Percentiles rank a stretch among this genome's conserved stretches.
Conservation (phyloP, 495 filamentous ascomycete genomes). For the Xylaria palmicola region DNA sequence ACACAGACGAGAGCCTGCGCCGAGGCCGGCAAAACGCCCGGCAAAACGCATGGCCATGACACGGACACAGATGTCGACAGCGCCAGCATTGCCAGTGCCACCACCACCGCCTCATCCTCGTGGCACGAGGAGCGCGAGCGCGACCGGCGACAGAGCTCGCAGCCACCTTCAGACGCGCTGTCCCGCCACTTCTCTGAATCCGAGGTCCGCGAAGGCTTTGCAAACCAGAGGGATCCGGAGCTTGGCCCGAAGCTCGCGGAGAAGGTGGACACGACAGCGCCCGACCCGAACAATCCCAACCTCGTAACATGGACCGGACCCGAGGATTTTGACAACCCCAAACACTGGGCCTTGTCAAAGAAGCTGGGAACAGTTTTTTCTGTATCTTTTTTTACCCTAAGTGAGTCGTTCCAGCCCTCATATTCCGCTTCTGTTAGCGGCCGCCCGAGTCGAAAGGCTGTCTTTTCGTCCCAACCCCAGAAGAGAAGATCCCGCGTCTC, state of each 20-base stretch:
- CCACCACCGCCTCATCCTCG: background rate
- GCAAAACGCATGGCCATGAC: conserved; percentile 6
- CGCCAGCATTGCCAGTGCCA: background rate
- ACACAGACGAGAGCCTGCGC: background rate
- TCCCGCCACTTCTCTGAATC: conserved; percentile 20
- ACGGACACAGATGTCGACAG: conserved; percentile 3
- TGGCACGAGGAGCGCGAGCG: background rate
- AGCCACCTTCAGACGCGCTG: conserved; percentile 15
- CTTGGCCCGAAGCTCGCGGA: conserved; percentile 14
- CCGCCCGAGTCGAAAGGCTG: background rate
- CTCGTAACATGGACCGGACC: conserved; percentile 44
- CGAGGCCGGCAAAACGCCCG: conserved; percentile 11
- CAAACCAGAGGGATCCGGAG: conserved; percentile 28
- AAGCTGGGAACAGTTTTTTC: conserved; percentile 67
- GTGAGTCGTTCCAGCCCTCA: background rate
- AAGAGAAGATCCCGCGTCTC: background rate
- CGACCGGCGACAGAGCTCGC: conserved; percentile 4
- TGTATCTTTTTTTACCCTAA: conserved; percentile 63
- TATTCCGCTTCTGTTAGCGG: background rate
- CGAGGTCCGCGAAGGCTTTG: conserved; percentile 33
- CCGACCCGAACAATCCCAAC: conserved; percentile 26
- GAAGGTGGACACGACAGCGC: conserved; percentile 19
- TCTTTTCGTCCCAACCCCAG: background rate
- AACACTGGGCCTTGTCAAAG: conserved; percentile 52
- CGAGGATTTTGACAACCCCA: conserved; percentile 60